Conservation (phyloP, 257 asterid genomes). For the Oldenlandia corymbosa region DNA sequence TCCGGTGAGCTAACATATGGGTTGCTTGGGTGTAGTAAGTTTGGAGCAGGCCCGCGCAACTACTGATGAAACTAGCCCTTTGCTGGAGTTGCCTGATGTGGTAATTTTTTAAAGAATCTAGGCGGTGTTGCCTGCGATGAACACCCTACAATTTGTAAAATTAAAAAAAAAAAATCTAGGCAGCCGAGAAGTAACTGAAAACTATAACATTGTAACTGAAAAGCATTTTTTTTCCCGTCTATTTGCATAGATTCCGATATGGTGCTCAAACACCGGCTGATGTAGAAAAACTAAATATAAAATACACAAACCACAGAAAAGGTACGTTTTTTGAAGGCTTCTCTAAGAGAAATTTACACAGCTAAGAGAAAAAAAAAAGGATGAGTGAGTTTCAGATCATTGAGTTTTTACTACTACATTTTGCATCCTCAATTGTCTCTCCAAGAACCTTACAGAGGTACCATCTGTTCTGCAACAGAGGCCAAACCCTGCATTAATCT, state of each 20-base stretch:
- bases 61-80: too few species aligned
- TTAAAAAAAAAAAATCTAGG: too few species aligned
- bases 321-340: conserved; percentile 15
- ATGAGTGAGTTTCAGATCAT: background rate
- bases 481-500: conserved; percentile 74
- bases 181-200: too few species aligned
- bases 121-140: too few species aligned
- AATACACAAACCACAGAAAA: too few species aligned
- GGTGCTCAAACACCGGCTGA: background rate
- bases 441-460: conserved; percentile 12
- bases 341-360: conserved; percentile 19
- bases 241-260: conserved; percentile 6
- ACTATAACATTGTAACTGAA: too few species aligned
- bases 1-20: too few species aligned
- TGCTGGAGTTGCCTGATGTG: too few species aligned
- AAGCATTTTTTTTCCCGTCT: background rate
- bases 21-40: too few species aligned
- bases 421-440: background rate
- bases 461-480: conserved; percentile 60
- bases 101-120: too few species aligned
- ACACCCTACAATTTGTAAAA: too few species aligned
- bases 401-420: background rate
- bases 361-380: background rate
- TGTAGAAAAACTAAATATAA: background rate
- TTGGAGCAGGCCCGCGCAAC: too few species aligned